phyloP scores from a whole-genome alignment of 2,329 filamentous ascomycete genomes.

The Emmonsia crescens region DNA sequence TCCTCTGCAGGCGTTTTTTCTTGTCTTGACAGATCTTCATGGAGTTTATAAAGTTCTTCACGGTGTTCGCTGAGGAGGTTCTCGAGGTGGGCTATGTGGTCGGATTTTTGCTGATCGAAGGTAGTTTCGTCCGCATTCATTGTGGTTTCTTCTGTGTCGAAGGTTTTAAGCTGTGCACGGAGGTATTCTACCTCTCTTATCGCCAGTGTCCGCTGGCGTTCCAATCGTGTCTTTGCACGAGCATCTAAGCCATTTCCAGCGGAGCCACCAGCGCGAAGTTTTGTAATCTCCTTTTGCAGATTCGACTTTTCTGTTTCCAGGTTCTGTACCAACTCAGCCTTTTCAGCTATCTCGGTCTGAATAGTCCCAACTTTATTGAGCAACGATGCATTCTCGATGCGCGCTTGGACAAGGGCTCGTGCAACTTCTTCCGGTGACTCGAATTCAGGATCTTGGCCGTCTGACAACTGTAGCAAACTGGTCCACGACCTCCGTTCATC shows the following conservation, averaged over 20 bases:
- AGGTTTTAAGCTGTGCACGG: conserved; percentile 78
- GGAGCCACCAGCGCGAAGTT: conserved; percentile 41
- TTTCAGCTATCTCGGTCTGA: conserved; percentile 66
- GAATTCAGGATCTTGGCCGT: conserved; percentile 57
- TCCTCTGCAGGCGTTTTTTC: conserved; percentile 38
- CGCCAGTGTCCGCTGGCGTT: conserved; percentile 74
- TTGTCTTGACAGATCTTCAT: conserved; percentile 59
- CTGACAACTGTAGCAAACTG: conserved; percentile 66
- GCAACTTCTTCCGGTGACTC: conserved; percentile 82
- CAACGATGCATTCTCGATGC: conserved; percentile 68
- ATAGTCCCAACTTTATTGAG: conserved; percentile 68
- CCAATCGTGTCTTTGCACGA: conserved; percentile 61
- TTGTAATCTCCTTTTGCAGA: conserved; percentile 60
- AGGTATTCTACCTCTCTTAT: conserved; percentile 91
- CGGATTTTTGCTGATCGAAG: conserved; percentile 62
- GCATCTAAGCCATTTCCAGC: conserved; percentile 44
- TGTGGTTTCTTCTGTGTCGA: conserved; percentile 78
- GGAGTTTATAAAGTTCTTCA: conserved; percentile 61
- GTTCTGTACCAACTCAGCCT: conserved; percentile 61
- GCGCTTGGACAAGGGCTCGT: conserved; percentile 69
- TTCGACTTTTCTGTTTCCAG: conserved; percentile 59
- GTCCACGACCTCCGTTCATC: conserved; percentile 83
- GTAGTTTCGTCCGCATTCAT: conserved; percentile 57
- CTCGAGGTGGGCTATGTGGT: conserved; percentile 72
- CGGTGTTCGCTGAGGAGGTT: conserved; percentile 80